Evolutionary conservation across 768 basidiomycete species (phyloP), one percentile per base, ranked within the genome.

Genomic region (Rhizopogon rudus): DNA sequence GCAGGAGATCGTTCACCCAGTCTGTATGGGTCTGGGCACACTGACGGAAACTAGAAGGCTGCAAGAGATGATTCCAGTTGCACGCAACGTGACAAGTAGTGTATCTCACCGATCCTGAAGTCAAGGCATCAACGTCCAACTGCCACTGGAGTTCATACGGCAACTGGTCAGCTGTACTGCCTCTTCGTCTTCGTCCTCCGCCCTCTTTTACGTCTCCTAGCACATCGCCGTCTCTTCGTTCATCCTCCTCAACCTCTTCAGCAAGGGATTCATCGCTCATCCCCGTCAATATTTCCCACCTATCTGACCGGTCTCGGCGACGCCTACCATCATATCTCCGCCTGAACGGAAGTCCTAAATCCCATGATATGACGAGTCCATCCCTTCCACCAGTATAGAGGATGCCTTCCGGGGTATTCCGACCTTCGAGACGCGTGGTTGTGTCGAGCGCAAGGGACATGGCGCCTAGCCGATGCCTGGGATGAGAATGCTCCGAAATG

Each of bases 1-100:
- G 78, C 3, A 93, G 65, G 45, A 98, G 82, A 63, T 98, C 96
- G 66, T 97, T 99, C 37, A 98, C 83, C 96, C 96, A 99, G 71
- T 98, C 95, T 1, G 86, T 86, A 67, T 98, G 94, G 5, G 83
- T 81, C 66, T 98, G 94, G 8, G 87, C 85, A 55, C 86, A 88
- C 68, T 98, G 95, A 31, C 96, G 81, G 67, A 97, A 98, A 44
- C 56, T 29, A 42, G 42, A 49, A 35, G 31, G 41, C 33, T 52
- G 52, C 7, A 39, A 29, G 16, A 35, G 52, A 40, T 52, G 22
- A 8, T 25, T 37, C 43, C 54, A 43, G 35, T 54, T 52, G 16
- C 31, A 17, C 6, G n/a, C 25, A 16, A 20, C 44, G 6, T 9
- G 12, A 33, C 48, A 29, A 44, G 41, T 7, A 22, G 7, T 16